Percentiles rank a stretch among this genome's conserved stretches.
These are phyloP conservation scores for Taxawa tesnikishii DNA, from an alignment of 2,329 filamentous ascomycete genomes.

Conservation along the genomic window DNA sequence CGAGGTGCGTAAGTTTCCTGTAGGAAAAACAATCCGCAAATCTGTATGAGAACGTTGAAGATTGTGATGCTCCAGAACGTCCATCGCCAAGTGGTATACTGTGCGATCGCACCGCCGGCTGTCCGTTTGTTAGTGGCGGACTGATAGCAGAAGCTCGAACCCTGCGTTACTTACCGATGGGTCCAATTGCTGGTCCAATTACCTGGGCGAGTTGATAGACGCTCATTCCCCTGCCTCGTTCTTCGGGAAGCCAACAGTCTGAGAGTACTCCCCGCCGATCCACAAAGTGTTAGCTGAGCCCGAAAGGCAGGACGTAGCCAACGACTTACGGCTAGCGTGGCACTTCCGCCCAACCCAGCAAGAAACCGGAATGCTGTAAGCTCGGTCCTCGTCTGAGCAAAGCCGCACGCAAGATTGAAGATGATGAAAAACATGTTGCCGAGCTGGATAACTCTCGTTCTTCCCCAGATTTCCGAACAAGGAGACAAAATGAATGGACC, in stretches of 20 bases:
- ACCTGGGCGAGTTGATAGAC: too few species aligned
- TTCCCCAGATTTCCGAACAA: constrained; percentile 37
- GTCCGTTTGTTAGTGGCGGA: too few species aligned
- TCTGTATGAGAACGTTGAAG: constrained; percentile 53
- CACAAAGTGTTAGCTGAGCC: not conserved
- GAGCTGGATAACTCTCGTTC: constrained; percentile 27
- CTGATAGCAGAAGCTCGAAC: too few species aligned
- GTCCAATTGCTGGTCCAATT: too few species aligned
- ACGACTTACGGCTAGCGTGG: constrained; percentile 33
- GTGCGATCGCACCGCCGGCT: constrained; percentile 50
- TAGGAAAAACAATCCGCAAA: constrained; percentile 55
- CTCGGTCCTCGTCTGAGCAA: constrained; percentile 24
- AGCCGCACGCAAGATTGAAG: constrained; percentile 36
- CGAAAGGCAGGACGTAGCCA: too few species aligned
- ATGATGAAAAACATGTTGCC: constrained; percentile 38
- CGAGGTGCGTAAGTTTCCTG: constrained; percentile 53
- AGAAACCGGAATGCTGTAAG: constrained; percentile 36
- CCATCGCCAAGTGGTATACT: constrained; percentile 61
- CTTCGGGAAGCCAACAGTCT: constrained; percentile 34
- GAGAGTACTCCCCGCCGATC: constrained; percentile 19
- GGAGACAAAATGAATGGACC: constrained; percentile 33
- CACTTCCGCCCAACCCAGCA: constrained; percentile 36
- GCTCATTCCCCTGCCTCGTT: constrained; percentile 30
- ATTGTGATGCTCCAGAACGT: constrained; percentile 79
- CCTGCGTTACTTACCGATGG: too few species aligned